phyloP scores from a whole-genome alignment of 768 basidiomycete species.

The Chalciporus chontae region DNA sequence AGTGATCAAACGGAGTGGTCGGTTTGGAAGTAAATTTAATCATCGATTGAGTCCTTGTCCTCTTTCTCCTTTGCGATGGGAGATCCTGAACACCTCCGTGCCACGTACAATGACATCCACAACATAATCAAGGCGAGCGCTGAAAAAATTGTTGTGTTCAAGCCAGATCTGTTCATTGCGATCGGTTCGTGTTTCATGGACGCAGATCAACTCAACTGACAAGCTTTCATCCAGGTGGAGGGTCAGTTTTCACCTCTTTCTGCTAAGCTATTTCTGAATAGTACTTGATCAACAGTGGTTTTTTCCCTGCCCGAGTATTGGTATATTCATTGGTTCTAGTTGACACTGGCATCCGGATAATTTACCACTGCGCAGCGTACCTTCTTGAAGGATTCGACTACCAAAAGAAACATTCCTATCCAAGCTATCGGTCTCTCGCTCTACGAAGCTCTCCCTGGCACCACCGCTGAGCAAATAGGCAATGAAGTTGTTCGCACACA shows the following conservation, averaged over 20 bases:
- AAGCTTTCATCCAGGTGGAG: conserved; percentile 56
- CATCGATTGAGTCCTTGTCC: too few relatives aligned
- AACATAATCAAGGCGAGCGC: conserved; percentile 73
- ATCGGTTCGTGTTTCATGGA: conserved; percentile 53
- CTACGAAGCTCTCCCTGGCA: conserved; percentile 84
- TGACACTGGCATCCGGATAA: background rate
- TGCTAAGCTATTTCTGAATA: conserved; percentile 12
- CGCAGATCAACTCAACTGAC: background rate
- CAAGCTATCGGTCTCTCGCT: conserved; percentile 95
- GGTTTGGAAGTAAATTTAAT: too few relatives aligned
- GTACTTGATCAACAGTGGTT: conserved; percentile 61
- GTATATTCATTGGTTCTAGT: conserved; percentile 32
- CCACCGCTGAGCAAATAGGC: conserved; percentile 70
- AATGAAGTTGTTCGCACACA: conserved; percentile 90
- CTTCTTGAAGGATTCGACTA: conserved; percentile 68
- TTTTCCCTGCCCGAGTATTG: conserved; percentile 93
- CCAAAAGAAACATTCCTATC: conserved; percentile 81
- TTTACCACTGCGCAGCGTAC: conserved; percentile 54
- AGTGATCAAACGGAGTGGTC: too few relatives aligned
- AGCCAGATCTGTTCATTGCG: conserved; percentile 82
- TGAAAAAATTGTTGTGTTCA: conserved; percentile 73
- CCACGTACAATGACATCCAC: conserved; percentile 93
- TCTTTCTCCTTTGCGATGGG: conserved; percentile 21
- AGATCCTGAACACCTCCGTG: conserved; percentile 56
- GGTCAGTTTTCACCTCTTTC: conserved; percentile 47